A percentile compares a stretch with the other conserved stretches of the same genome.
Evolutionary conservation across 2,329 filamentous ascomycete genomes (phyloP).

Genomic region (Aureobasidium lini): DNA sequence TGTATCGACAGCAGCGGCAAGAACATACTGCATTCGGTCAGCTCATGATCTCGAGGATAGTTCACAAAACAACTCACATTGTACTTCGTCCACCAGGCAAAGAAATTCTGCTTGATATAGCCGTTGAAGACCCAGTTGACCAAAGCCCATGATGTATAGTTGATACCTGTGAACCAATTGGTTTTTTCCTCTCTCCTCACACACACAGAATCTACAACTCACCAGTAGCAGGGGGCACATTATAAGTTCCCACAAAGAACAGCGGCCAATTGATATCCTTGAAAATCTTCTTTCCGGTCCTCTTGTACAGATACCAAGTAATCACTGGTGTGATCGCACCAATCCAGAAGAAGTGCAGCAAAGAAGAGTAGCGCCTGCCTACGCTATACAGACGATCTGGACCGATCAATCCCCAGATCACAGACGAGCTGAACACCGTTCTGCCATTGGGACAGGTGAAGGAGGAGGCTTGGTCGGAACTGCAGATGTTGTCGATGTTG

Average conservation of each 20-base stretch:
- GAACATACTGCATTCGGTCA: constrained; percentile 28
- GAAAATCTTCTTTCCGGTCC: constrained; percentile 22
- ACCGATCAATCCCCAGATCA: constrained; percentile 63
- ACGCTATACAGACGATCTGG: constrained; percentile 41
- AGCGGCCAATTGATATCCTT: constrained; percentile 47
- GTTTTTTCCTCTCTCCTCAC: not conserved
- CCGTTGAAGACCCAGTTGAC: constrained; percentile 82
- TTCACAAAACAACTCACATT: constrained; percentile 71
- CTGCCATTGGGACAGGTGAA: constrained; percentile 83
- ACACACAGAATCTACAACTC: not conserved
- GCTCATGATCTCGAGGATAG: not conserved
- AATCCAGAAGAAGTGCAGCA: constrained; percentile 48
- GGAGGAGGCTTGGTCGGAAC: constrained; percentile 69
- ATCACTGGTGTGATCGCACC: constrained; percentile 37
- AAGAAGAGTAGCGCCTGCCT: constrained; percentile 40
- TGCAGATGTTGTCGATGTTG: constrained; percentile 71
- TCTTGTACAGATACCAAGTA: constrained; percentile 37
- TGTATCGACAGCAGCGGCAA: constrained; percentile 37
- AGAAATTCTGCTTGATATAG: constrained; percentile 58
- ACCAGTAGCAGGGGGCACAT: constrained; percentile 59
- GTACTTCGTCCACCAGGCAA: constrained; percentile 81
- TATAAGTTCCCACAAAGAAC: constrained; percentile 64
- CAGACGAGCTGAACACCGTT: constrained; percentile 84
- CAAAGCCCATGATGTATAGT: constrained; percentile 84
- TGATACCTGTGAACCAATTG: constrained; percentile 51